Conservation (phyloP, 495 filamentous ascomycete species). For the Penicillium herquei region DNA sequence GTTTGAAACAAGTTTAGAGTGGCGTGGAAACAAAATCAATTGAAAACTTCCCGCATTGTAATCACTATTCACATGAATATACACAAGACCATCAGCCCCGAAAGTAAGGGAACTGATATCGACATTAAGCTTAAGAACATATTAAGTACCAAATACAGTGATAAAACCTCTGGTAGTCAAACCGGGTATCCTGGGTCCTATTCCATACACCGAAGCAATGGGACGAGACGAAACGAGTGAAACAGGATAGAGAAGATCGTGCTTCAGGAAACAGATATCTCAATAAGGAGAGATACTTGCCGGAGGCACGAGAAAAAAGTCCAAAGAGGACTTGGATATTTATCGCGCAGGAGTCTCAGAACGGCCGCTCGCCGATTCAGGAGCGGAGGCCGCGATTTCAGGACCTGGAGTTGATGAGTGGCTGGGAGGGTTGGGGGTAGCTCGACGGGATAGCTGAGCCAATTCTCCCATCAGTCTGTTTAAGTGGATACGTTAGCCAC, state of each 20-base stretch:
- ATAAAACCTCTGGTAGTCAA: conserved; percentile 9
- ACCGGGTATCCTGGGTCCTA: conserved; percentile 45
- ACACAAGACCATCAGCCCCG: not conserved
- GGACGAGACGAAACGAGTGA: conserved; percentile 29
- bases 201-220: conserved; percentile 38
- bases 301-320: conserved; percentile 4
- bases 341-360: conserved; percentile 1
- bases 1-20: too few relatives aligned
- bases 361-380: conserved; percentile 22
- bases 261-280: conserved; percentile 9
- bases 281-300: not conserved
- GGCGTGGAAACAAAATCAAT: too few relatives aligned
- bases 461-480: conserved; percentile 45
- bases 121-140: conserved; percentile 11
- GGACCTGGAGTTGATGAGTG: conserved; percentile 34
- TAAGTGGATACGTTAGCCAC: not conserved
- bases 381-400: conserved; percentile 18
- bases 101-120: not conserved
- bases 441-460: conserved; percentile 35
- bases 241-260: conserved; percentile 24
- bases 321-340: conserved; percentile 9
- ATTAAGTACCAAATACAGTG: conserved; percentile 18
- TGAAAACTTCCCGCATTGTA: too few relatives aligned
- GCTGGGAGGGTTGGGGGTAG: conserved; percentile 34
- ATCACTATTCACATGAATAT: not conserved